Evolutionary conservation across 352 stramenopile species (phyloP).

Genomic region (Phytophthora palmivora): DNA sequence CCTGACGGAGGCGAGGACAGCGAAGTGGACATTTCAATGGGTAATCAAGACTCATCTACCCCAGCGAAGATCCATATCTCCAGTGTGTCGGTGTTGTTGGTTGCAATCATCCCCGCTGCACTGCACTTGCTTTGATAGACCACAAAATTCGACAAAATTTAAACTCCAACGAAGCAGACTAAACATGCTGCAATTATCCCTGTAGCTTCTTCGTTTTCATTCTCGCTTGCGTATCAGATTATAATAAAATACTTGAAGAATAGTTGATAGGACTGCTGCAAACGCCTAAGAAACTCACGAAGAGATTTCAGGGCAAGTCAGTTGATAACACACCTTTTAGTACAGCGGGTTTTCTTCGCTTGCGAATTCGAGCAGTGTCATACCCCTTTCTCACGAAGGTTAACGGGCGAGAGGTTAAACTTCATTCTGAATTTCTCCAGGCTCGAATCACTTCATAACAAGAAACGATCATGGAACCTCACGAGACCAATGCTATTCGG

Average conservation of each 20-base stretch:
- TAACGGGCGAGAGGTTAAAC: background rate
- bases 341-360: too few species aligned
- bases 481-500: conserved; percentile 23
- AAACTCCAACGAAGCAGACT: background rate
- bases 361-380: conserved; percentile 2
- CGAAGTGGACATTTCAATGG: conserved; percentile 34
- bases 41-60: conserved; percentile 7
- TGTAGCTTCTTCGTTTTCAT: background rate
- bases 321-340: too few species aligned
- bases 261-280: too few species aligned
- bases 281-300: too few species aligned
- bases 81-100: background rate
- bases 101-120: background rate
- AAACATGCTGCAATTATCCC: background rate
- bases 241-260: too few species aligned
- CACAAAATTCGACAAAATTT: background rate
- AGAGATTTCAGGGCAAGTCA: too few species aligned
- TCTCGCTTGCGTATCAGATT: too few species aligned
- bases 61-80: background rate
- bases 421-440: conserved; percentile 5
- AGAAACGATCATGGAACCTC: conserved; percentile 21
- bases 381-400: background rate
- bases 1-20: conserved; percentile 26
- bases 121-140: conserved; percentile 12
- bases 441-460: background rate